Percentiles rank a stretch among this genome's conserved stretches.
These are phyloP conservation scores for Pseudohyphozyma bogoriensis DNA, from an alignment of 768 basidiomycete species.

Conservation along the genomic window DNA sequence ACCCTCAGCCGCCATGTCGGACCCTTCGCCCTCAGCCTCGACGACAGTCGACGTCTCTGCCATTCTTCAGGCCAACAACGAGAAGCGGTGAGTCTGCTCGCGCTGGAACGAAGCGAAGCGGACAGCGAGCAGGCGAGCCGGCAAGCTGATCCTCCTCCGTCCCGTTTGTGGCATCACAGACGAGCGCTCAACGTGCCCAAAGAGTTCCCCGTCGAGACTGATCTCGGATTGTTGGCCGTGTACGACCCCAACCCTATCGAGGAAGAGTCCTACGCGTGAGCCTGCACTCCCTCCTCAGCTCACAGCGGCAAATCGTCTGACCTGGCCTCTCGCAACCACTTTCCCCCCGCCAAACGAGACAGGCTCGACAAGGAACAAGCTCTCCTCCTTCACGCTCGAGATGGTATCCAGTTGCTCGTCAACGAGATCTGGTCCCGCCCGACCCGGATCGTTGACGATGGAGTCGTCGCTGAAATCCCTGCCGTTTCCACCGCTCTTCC, in stretches of 20 bases:
- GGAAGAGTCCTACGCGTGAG: conserved; percentile 67
- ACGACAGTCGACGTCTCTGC: neutral
- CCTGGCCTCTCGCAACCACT: neutral
- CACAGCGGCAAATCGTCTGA: neutral
- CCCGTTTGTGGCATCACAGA: conserved; percentile 44
- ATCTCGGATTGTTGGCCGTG: conserved; percentile 70
- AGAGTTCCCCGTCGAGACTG: conserved; percentile 55
- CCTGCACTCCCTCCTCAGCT: neutral
- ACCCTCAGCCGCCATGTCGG: no score
- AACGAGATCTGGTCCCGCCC: conserved; percentile 73
- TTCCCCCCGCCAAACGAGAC: conserved; percentile 5
- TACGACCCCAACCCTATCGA: conserved; percentile 84
- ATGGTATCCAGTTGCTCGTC: conserved; percentile 72
- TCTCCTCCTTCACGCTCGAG: conserved; percentile 64
- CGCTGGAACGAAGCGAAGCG: no score
- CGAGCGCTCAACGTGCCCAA: conserved; percentile 61
- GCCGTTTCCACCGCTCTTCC: conserved; percentile 66
- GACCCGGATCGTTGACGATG: conserved; percentile 57
- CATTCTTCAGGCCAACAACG: no score
- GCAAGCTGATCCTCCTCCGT: neutral
- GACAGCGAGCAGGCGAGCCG: neutral
- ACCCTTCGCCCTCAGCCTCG: no score
- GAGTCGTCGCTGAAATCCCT: conserved; percentile 74
- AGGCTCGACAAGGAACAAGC: conserved; percentile 72
- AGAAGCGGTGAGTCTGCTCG: neutral